phyloP scores from a whole-genome alignment of 306 rosid species.

The Fagus sylvatica region DNA sequence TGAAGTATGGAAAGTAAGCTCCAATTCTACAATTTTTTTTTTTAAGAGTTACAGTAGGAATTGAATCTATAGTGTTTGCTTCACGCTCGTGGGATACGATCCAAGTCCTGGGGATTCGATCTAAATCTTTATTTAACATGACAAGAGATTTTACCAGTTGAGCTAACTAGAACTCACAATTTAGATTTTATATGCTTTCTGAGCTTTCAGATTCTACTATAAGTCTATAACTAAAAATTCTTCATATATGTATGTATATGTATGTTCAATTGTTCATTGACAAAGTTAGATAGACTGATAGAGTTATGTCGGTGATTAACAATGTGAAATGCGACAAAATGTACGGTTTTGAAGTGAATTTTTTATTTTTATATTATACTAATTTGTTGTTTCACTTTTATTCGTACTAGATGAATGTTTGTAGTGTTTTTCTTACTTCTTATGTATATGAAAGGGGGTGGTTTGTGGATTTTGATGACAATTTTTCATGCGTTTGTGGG shows the following conservation, averaged over 20 bases:
- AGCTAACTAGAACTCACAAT: too few relatives aligned
- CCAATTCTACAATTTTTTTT: too few relatives aligned
- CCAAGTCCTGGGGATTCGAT: too few relatives aligned
- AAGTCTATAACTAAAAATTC: too few relatives aligned
- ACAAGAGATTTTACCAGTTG: too few relatives aligned
- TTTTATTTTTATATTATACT: not conserved
- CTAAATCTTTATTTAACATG: too few relatives aligned
- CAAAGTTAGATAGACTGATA: not conserved
- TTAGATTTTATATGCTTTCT: not conserved
- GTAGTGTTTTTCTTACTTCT: not conserved
- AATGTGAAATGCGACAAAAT: too few relatives aligned
- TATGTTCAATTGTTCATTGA: too few relatives aligned
- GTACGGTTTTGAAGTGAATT: not conserved
- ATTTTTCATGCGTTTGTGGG: not conserved
- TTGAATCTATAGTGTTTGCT: too few relatives aligned
- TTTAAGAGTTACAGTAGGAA: too few relatives aligned
- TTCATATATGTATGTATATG: too few relatives aligned
- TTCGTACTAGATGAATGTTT: not conserved
- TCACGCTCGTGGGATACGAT: too few relatives aligned
- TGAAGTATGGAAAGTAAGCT: conserved; percentile 87
- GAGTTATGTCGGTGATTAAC: not conserved
- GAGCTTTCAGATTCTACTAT: not conserved
- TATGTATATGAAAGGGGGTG: not conserved
- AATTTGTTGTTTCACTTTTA: not conserved
- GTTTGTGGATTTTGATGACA: not conserved